Conservation (phyloP, 768 basidiomycete species). For the Tricholoma terreum region DNA sequence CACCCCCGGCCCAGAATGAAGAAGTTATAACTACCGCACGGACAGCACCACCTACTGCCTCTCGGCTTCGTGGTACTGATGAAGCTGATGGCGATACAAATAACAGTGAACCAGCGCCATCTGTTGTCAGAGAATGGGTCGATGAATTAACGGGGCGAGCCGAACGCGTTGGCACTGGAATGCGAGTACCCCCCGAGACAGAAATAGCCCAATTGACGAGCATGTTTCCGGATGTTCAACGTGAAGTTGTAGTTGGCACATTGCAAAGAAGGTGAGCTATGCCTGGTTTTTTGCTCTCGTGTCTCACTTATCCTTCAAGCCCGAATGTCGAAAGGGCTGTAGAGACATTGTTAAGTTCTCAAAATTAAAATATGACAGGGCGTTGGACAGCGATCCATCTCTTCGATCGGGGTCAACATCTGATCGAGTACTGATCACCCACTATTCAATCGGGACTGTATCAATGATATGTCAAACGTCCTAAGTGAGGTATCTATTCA, state of each 20-base stretch:
- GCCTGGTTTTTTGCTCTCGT: constrained; percentile 8
- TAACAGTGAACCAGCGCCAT: constrained; percentile 30
- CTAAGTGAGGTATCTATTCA: constrained; percentile 24
- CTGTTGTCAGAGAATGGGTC: constrained; percentile 77
- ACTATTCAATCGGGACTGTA: constrained; percentile 17
- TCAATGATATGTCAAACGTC: constrained; percentile 17
- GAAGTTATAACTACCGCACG: constrained; percentile 66
- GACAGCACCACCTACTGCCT: constrained; percentile 22
- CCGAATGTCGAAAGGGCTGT: constrained; percentile 79
- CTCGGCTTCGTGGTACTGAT: constrained; percentile 19
- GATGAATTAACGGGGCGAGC: constrained; percentile 70
- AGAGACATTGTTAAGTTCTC: constrained; percentile 66
- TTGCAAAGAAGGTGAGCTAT: constrained; percentile 74
- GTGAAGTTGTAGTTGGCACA: constrained; percentile 71
- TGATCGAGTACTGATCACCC: too few relatives aligned
- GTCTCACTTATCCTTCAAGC: constrained; percentile 34
- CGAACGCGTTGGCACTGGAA: constrained; percentile 49
- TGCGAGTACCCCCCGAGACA: constrained; percentile 68
- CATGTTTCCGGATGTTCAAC: constrained; percentile 82
- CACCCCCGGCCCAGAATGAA: constrained; percentile 38
- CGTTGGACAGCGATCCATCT: constrained; percentile 5
- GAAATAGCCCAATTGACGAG: constrained; percentile 71
- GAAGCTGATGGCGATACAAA: constrained; percentile 20
- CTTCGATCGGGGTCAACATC: constrained; percentile 12
- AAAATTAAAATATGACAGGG: constrained; percentile 25